These are phyloP conservation scores for Colletotrichum sp. DNA, from an alignment of 2,329 filamentous ascomycete species.

Conservation along the genomic window DNA sequence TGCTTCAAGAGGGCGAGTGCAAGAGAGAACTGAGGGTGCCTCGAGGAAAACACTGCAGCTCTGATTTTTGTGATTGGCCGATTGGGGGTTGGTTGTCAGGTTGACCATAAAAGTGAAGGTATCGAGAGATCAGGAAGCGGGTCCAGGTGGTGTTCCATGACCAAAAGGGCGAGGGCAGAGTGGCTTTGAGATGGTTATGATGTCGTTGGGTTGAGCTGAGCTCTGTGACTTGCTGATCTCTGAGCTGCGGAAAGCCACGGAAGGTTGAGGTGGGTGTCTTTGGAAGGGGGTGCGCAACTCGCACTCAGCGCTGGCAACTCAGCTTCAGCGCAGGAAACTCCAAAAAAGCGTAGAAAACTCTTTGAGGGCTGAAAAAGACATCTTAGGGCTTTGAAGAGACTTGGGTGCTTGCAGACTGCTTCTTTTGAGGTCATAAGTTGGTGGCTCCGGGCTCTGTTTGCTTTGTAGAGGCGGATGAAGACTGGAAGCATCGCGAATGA, in stretches of 20 bases:
- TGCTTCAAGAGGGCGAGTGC: background rate
- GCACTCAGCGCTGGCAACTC: background rate
- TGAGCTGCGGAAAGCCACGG: background rate
- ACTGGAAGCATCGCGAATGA: background rate
- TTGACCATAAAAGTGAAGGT: background rate
- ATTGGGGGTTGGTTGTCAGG: background rate
- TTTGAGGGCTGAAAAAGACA: background rate
- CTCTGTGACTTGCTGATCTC: background rate
- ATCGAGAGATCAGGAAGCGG: background rate
- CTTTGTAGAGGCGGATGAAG: background rate
- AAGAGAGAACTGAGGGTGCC: background rate
- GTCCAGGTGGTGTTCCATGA: background rate
- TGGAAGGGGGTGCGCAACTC: background rate
- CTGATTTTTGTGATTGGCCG: slow-evolving; percentile 1
- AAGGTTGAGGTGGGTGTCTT: background rate
- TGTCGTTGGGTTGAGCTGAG: background rate
- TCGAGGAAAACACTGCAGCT: background rate
- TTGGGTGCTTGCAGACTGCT: background rate
- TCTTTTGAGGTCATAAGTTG: background rate
- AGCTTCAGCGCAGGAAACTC: background rate
- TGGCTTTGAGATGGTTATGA: background rate
- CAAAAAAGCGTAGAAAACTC: background rate
- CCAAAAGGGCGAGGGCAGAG: background rate
- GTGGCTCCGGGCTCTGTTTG: background rate
- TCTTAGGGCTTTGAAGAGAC: background rate